Evolutionary conservation across 352 stramenopile genomes (phyloP), one percentile per base, ranked within the genome.

Genomic region (Globisporangium radiosum): DNA sequence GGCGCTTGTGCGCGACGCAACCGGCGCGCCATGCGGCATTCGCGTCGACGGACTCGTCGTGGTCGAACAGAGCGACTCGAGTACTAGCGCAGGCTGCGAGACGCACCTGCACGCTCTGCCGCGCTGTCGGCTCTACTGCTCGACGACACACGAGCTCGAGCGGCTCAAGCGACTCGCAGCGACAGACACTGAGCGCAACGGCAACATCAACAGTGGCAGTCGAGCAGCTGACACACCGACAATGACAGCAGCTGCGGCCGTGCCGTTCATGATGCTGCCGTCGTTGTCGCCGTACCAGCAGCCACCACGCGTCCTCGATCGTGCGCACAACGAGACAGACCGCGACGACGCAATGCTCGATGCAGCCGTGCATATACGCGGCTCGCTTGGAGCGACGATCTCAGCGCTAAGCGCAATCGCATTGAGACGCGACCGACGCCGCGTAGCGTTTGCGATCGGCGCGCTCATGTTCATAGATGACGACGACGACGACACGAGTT

Each of bases 401-500:
- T 57, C 66, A 4, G 33, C 37, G 7, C 55, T 56, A 9, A 33
- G 25, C 40, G 40, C 40, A 13, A 44, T 13, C 7, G 40, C 40
- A 8, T 44, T 13, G 11, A 47, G 38, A n/a, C 45, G 60, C 1
- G 57, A 71, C 3, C 44, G 55, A 7, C 62, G 60, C 9, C 39
- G 14, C 10, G 38, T 56, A 6, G 19, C 54, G 5, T 63, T 75
- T 42, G 67, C 68, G 10, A 59, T 77, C 8, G 64, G 50, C 14
- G 50, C 72, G 1, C 59, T 67, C 0, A 54, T 75, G 44, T 75
- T 77, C 56, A 51, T 56, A 8, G 47, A 60, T 3, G 67, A 75
- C n/a, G 63, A 74, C 10, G 60, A 69, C 13, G 54, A 67, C 33
- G 48, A 36, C 45, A n/a, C 43, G 10, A 47, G 43, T 47, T 33